Evolutionary conservation across 257 asterid species (phyloP).

Genomic region (Paulownia fortunei): DNA sequence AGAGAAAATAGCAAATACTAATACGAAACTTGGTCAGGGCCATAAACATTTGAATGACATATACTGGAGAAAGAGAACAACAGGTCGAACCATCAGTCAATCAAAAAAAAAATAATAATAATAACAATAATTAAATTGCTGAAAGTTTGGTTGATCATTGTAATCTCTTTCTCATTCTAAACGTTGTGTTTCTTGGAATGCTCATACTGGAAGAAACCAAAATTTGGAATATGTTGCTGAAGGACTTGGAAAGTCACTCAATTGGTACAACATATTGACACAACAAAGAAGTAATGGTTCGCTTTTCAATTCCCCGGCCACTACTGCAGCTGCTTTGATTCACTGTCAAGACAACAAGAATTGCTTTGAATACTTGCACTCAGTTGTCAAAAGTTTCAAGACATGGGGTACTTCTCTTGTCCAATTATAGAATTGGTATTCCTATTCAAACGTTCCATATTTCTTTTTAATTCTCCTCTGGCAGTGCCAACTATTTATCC

Average conservation of each 20-base stretch:
- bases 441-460: not conserved
- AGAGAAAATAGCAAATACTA: too few species aligned
- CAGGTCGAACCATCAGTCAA: too few species aligned
- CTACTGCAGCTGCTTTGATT: constrained; percentile 51
- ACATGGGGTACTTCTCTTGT: constrained; percentile 22
- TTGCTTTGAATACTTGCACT: constrained; percentile 30
- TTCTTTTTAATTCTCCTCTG: not conserved
- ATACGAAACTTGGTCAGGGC: too few species aligned
- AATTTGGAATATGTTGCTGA: constrained; percentile 37
- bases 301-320: too few species aligned
- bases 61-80: too few species aligned
- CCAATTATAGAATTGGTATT: not conserved
- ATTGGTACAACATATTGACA: constrained; percentile 13
- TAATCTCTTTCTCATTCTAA: too few species aligned
- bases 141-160: too few species aligned
- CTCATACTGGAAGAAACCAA: not conserved
- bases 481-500: constrained; percentile 30
- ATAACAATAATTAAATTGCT: too few species aligned
- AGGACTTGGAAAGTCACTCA: constrained; percentile 24
- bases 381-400: constrained; percentile 6
- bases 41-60: too few species aligned
- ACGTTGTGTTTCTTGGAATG: not conserved
- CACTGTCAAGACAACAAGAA: constrained; percentile 29
- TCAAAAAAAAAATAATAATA: too few species aligned
- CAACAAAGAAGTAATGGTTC: constrained; percentile 45